These are phyloP conservation scores for Alternaria dauci DNA, from an alignment of 2,329 filamentous ascomycete species.

Conservation along the genomic window DNA sequence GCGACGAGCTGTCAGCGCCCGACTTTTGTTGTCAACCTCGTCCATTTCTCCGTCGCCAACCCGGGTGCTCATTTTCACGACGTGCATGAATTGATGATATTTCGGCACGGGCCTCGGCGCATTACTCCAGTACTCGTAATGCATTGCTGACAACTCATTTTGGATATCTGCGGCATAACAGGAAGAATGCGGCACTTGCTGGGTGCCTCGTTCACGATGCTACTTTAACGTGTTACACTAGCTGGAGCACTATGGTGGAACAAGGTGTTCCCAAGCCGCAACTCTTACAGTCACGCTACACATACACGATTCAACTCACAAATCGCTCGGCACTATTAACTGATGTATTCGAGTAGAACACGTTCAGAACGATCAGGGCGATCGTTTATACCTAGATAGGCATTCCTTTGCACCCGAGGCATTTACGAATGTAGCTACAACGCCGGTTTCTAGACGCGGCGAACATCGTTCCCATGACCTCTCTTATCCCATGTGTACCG, in stretches of 20 bases:
- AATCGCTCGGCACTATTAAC: not conserved
- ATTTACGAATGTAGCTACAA: slow-evolving; percentile 1
- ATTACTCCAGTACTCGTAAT: not conserved
- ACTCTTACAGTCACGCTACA: not conserved
- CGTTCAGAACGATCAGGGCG: not conserved
- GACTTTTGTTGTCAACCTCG: not conserved
- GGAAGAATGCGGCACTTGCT: not conserved
- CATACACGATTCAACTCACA: not conserved
- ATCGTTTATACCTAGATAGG: slow-evolving; percentile 2
- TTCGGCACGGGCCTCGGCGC: not conserved
- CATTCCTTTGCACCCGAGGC: not conserved
- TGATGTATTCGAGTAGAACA: not conserved
- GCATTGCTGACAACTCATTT: not conserved
- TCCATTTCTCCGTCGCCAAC: not conserved
- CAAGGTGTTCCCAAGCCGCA: not conserved
- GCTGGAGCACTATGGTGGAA: not conserved
- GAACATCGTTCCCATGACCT: slow-evolving; percentile 1
- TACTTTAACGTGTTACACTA: not conserved
- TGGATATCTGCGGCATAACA: not conserved
- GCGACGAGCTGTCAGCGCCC: not conserved
- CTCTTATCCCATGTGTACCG: not conserved
- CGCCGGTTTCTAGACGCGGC: not conserved
- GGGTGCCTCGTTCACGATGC: not conserved
- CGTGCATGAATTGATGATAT: not conserved
- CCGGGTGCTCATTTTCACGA: not conserved